Evolutionary conservation across 1,139 yeast species (phyloP), one percentile per base, ranked within the genome.

Genomic region (Sugiyamaella neomexicana): DNA sequence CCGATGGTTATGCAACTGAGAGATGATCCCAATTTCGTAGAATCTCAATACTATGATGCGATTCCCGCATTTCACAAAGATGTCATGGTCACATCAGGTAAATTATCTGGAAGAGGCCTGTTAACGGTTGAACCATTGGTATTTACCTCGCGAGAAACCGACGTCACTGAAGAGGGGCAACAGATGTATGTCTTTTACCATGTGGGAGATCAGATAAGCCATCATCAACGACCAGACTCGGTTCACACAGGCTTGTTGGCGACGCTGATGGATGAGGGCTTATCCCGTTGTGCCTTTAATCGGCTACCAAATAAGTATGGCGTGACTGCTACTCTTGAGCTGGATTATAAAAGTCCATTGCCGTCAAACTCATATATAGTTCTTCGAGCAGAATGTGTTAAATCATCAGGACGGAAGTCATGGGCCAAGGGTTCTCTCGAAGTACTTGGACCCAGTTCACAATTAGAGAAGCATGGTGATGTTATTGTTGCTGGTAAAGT

Each of bases 221-320:
- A 50, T 20, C 56, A 50, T 17, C 37, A 37, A 36, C 46, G 42
- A 9, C 39, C 43, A 32, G 51, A 46, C 16, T 17, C 50, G n/a
- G 80, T 93, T 23, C 98, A 93, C 66, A 90, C 91, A 61, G 99
- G 99, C 1, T 77, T 91, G 1, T 72, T 91, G 2, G 81, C 97
- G 0, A 85, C 97, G 1, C 72, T 93, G 29, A 66, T 93, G 55
- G 99, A 93, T 70, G 99, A 93, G 68, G 86, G 89, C 0, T 74
- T 93, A 48, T 89, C 96, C 62, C 78, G 84, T 43, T 86, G 96
- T 65, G 97, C 97, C 16, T 91, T 90, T 67, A 83, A 91, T 4
- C 72, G 78, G 29, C 74, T 93, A n/a, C 98, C 99, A 0, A 82
- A 84, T 54, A 80, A 83, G 54, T 63, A 60, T 46, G 99, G 98